phyloP scores from a whole-genome alignment of 495 filamentous ascomycete species.

The Penicillium desertorum region DNA sequence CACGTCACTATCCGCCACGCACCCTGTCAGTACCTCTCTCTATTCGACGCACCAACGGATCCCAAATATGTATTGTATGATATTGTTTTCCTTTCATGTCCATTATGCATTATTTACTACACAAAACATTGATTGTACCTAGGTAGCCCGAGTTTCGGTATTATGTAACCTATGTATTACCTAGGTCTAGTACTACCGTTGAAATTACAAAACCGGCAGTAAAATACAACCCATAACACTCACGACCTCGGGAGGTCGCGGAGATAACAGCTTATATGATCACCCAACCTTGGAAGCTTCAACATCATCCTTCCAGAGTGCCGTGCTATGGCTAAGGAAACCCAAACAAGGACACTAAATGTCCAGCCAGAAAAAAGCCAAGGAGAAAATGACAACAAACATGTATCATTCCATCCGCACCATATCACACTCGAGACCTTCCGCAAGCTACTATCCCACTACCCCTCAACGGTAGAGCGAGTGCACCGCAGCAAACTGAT shows the following conservation, averaged over 20 bases:
- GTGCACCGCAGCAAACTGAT: slow-evolving; percentile 26
- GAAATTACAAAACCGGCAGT: neutral
- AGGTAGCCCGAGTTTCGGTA: too few relatives aligned
- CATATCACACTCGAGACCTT: slow-evolving; percentile 38
- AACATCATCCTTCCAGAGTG: neutral
- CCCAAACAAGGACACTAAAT: neutral
- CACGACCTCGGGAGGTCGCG: too few relatives aligned
- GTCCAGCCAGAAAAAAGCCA: neutral
- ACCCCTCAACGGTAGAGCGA: slow-evolving; percentile 32
- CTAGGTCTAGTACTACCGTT: too few relatives aligned
- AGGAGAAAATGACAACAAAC: neutral
- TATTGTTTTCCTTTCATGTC: too few relatives aligned
- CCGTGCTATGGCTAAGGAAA: neutral
- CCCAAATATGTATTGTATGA: too few relatives aligned
- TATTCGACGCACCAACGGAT: too few relatives aligned
- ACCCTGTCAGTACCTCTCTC: too few relatives aligned
- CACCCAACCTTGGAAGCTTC: neutral
- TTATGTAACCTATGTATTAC: too few relatives aligned
- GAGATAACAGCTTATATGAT: neutral
- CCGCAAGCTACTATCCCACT: slow-evolving; percentile 29
- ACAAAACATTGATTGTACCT: too few relatives aligned
- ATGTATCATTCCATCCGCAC: slow-evolving; percentile 24
- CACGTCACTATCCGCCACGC: too few relatives aligned
- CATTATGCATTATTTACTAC: too few relatives aligned
- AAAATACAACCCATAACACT: neutral